Conservation (phyloP, 768 basidiomycete genomes). For the Crucibulum laeve region DNA sequence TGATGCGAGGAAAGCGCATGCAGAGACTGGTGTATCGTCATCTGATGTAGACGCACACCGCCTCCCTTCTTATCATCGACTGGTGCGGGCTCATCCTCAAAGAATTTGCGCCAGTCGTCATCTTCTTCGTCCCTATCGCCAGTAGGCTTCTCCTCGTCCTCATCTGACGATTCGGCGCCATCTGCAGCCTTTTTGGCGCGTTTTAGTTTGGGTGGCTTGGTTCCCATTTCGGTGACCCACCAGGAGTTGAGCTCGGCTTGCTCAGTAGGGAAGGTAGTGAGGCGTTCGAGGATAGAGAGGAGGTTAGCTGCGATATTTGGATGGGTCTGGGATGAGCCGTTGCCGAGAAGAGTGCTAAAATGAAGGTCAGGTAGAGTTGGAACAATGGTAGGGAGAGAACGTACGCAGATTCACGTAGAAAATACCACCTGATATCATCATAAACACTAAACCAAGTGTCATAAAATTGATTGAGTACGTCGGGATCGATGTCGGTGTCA, state of each 20-base stretch:
- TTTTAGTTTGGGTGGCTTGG: conserved; percentile 50
- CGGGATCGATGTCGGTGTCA: conserved; percentile 42
- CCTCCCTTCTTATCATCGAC: conserved; percentile 27
- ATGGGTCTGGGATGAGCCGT: conserved; percentile 22
- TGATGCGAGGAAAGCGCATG: conserved; percentile 75
- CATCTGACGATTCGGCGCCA: conserved; percentile 25
- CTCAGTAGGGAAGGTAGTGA: conserved; percentile 74
- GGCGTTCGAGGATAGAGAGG: conserved; percentile 59
- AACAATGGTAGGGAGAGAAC: conserved; percentile 13
- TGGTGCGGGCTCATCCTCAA: conserved; percentile 54
- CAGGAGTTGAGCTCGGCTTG: conserved; percentile 65
- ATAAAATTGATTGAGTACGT: conserved; percentile 61
- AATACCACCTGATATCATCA: conserved; percentile 88
- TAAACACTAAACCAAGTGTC: conserved; percentile 72
- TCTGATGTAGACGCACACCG: conserved; percentile 50
- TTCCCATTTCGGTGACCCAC: conserved; percentile 71
- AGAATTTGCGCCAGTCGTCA: conserved; percentile 79
- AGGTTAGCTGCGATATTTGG: conserved; percentile 40
- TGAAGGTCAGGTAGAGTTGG: neutral
- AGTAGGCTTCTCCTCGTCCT: conserved; percentile 27
- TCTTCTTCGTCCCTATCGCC: conserved; percentile 26
- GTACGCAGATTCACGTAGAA: conserved; percentile 75
- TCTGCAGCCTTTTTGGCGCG: conserved; percentile 27
- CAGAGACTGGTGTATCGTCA: conserved; percentile 74
- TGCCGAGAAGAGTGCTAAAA: conserved; percentile 25